phyloP scores from a whole-genome alignment of 148 eudicot genomes.

The Chenopodium formosanum region DNA sequence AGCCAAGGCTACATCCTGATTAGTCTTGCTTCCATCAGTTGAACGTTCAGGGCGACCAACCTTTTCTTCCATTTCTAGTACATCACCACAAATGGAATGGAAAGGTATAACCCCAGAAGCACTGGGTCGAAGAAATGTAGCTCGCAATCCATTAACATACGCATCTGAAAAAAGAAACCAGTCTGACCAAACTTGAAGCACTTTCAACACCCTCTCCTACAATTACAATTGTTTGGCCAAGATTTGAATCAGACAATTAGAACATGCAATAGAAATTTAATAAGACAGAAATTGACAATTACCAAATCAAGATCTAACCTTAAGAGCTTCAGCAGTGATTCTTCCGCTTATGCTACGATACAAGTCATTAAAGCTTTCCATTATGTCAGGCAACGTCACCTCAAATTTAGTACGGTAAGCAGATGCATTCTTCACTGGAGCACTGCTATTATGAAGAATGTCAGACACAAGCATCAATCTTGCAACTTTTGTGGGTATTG shows the following conservation, averaged over 20 bases:
- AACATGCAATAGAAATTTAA: background rate
- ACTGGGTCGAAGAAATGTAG: constrained; percentile 87
- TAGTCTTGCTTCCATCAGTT: constrained; percentile 43
- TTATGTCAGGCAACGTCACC: constrained; percentile 76
- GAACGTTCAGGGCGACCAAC: constrained; percentile 41
- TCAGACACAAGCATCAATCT: constrained; percentile 98
- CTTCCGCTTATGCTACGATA: constrained; percentile 87
- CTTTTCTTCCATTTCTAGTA: constrained; percentile 66
- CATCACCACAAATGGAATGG: constrained; percentile 85
- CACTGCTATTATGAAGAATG: constrained; percentile 95
- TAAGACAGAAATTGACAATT: background rate
- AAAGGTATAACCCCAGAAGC: constrained; percentile 73
- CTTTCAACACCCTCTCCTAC: constrained; percentile 94
- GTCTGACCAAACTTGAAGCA: constrained; percentile 98
- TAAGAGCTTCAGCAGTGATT: constrained; percentile 96
- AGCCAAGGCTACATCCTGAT: constrained; percentile 88
- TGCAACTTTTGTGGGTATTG: constrained; percentile 99
- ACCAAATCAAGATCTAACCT: constrained; percentile 43
- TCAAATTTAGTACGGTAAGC: constrained; percentile 99
- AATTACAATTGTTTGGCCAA: constrained; percentile 3
- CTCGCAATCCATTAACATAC: constrained; percentile 85
- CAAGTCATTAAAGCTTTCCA: constrained; percentile 95
- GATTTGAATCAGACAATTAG: background rate
- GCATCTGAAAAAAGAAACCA: constrained; percentile 99
- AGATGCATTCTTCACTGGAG: constrained; percentile 97